Percentiles rank a stretch among this genome's conserved stretches.
These are phyloP conservation scores for Acacia confusa DNA, from an alignment of 306 rosid genomes.

Conservation along the genomic window DNA sequence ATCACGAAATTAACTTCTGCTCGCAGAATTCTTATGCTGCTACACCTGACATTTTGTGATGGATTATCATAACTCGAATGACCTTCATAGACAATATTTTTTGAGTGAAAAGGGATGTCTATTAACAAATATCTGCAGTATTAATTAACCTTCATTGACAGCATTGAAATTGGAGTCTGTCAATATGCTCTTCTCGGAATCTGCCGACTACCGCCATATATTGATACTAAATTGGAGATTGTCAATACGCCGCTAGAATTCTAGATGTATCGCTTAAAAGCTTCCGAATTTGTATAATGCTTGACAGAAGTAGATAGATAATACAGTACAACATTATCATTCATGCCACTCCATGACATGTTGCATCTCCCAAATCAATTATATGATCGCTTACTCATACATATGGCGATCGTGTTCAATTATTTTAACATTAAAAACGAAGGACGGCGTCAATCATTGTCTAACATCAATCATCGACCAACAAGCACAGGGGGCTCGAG, in stretches of 20 bases:
- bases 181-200: too few species aligned
- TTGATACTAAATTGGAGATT: not conserved
- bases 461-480: too few species aligned
- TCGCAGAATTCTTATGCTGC: too few species aligned
- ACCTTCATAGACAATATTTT: too few species aligned
- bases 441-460: constrained; percentile 19
- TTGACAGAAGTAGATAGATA: not conserved
- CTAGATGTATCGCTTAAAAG: not conserved
- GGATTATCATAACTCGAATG: too few species aligned
- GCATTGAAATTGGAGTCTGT: too few species aligned
- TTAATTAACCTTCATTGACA: too few species aligned
- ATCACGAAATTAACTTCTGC: too few species aligned
- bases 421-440: not conserved
- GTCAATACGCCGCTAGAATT: not conserved
- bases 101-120: too few species aligned
- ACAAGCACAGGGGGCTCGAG: constrained; percentile 41
- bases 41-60: too few species aligned
- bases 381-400: not conserved
- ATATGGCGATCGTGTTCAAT: not conserved
- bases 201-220: too few species aligned
- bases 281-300: not conserved
- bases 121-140: too few species aligned
- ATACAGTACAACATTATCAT: not conserved
- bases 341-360: not conserved
- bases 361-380: not conserved